These are phyloP conservation scores for Alternaria sp. DNA, from an alignment of 2,329 filamentous ascomycete genomes.

Conservation along the genomic window DNA sequence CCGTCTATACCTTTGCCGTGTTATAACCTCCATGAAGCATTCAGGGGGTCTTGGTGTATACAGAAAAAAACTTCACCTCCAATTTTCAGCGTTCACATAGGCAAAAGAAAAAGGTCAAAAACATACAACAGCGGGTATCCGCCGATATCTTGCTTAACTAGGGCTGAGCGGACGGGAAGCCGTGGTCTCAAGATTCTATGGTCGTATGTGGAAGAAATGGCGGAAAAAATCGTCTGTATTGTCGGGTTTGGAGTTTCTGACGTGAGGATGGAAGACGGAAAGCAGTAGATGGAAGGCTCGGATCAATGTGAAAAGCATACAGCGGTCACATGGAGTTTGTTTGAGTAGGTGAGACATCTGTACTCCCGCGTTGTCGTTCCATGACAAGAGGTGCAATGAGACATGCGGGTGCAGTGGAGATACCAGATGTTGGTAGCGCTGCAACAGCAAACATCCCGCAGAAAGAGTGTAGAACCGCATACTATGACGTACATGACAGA, in stretches of 20 bases:
- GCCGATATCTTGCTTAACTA: not conserved
- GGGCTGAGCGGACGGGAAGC: too few relatives aligned
- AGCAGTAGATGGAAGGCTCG: too few relatives aligned
- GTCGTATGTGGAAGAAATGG: constrained; percentile 7
- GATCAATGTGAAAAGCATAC: too few relatives aligned
- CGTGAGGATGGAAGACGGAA: too few relatives aligned
- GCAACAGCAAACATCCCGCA: not conserved
- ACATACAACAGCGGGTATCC: not conserved
- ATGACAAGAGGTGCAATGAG: not conserved
- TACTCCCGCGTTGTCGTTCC: not conserved
- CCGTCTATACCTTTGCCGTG: not conserved
- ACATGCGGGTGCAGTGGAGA: not conserved
- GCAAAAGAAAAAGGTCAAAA: not conserved
- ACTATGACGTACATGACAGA: not conserved
- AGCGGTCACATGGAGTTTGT: not conserved
- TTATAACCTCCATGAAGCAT: not conserved
- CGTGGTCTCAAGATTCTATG: not conserved
- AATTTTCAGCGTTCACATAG: not conserved
- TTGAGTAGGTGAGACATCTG: not conserved
- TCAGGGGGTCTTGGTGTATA: not conserved
- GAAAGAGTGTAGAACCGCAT: not conserved
- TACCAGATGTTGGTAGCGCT: not conserved
- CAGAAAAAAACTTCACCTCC: too few relatives aligned
- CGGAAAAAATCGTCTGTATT: too few relatives aligned
- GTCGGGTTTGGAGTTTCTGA: too few relatives aligned